A percentile compares a stretch with the other conserved stretches of the same genome.
phyloP scores from a whole-genome alignment of 306 rosid genomes.

The Boehmeria nivea region DNA sequence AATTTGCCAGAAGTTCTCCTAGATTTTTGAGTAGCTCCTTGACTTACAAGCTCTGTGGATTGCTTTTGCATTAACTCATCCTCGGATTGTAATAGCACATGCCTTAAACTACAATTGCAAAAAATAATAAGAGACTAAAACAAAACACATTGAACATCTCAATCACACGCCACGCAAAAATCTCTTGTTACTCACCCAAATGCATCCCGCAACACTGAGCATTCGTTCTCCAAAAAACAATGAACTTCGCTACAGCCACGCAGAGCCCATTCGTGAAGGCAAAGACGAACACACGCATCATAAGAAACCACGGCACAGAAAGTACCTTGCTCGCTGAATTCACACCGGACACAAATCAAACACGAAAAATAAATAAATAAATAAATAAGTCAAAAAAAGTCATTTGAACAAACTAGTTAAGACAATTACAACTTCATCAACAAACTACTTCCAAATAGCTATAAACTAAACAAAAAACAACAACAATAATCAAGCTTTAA shows the following conservation, averaged over 20 bases:
- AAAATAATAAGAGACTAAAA: neutral
- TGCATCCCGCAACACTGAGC: slow-evolving; percentile 28
- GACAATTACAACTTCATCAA: neutral
- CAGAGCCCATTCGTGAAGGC: slow-evolving; percentile 32
- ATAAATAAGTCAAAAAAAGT: no score
- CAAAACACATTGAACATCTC: neutral
- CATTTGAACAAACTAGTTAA: neutral
- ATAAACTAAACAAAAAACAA: neutral
- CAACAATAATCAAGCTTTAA: no score
- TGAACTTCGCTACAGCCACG: slow-evolving; percentile 20
- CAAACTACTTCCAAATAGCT: neutral
- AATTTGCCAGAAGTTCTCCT: slow-evolving; percentile 22
- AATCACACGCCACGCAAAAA: neutral
- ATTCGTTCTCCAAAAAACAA: slow-evolving; percentile 30
- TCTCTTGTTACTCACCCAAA: slow-evolving; percentile 28
- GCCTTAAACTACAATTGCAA: slow-evolving; percentile 21
- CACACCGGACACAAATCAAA: slow-evolving; percentile 3
- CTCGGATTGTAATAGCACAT: slow-evolving; percentile 32
- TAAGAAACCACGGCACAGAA: slow-evolving; percentile 28
- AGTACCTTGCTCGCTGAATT: slow-evolving; percentile 24
- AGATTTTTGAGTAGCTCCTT: slow-evolving; percentile 17
- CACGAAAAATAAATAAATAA: no score
- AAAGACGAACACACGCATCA: slow-evolving; percentile 36
- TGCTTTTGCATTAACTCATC: slow-evolving; percentile 25
- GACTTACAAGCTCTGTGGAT: slow-evolving; percentile 20